phyloP scores from a whole-genome alignment of 306 rosid genomes.

The Corylus heterophylla region DNA sequence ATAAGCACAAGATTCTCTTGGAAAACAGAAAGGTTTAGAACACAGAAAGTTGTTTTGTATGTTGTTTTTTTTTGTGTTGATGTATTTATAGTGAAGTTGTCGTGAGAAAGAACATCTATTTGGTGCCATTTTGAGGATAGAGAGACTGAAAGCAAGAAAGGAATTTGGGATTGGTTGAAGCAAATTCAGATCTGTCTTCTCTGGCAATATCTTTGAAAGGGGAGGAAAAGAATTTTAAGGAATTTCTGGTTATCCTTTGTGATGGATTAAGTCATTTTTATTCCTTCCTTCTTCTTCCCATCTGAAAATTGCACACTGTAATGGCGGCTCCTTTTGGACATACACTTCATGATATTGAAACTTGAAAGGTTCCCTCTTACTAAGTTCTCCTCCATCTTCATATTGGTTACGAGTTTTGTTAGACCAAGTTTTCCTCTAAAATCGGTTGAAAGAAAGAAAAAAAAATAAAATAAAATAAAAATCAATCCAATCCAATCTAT shows the following conservation, averaged over 20 bases:
- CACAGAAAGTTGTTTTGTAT: conserved; percentile 15
- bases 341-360: background rate
- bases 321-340: background rate
- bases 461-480: too few relatives aligned
- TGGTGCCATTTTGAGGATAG: conserved; percentile 30
- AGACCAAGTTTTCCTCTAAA: too few relatives aligned
- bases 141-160: conserved; percentile 54
- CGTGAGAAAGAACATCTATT: conserved; percentile 33
- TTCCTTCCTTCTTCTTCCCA: conserved; percentile 67
- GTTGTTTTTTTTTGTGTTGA: conserved; percentile 9
- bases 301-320: conserved; percentile 23
- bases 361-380: too few relatives aligned
- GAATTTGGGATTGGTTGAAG: conserved; percentile 48
- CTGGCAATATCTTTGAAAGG: conserved; percentile 13
- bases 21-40: background rate
- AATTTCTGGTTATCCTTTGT: conserved; percentile 24
- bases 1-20: background rate
- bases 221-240: conserved; percentile 56
- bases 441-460: too few relatives aligned
- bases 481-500: too few relatives aligned
- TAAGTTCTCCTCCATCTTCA: too few relatives aligned
- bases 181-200: conserved; percentile 23
- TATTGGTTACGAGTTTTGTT: too few relatives aligned
- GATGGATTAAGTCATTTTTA: conserved; percentile 19
- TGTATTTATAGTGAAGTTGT: conserved; percentile 34